Evolutionary conservation across 176 grass and related monocot genomes (phyloP).

Genomic region (Eremochloa ophiuroides): DNA sequence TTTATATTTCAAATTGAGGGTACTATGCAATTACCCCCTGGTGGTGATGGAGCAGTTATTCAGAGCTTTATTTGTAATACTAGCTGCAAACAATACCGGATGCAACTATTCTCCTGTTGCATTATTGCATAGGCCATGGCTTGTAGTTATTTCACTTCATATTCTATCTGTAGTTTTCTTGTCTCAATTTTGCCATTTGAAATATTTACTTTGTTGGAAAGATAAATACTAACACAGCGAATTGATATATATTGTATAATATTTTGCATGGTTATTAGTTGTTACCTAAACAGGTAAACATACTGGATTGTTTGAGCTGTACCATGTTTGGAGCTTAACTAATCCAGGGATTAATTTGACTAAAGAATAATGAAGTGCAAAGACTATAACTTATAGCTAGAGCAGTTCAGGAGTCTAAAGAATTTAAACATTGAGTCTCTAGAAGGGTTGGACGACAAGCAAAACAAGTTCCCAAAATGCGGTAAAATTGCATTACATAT

Average conservation of each 20-base stretch:
- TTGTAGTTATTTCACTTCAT: slow-evolving; percentile 2
- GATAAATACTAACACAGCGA: neutral
- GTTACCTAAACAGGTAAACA: neutral
- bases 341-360: neutral
- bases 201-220: neutral
- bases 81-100: neutral
- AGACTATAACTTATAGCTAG: neutral
- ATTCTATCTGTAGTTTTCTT: neutral
- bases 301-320: neutral
- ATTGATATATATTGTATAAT: neutral
- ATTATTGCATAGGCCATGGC: neutral
- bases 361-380: neutral
- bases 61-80: neutral
- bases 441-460: neutral
- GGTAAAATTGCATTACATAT: neutral
- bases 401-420: neutral
- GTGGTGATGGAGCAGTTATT: neutral
- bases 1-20: no score
- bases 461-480: neutral
- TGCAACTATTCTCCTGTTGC: neutral
- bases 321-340: neutral
- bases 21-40: no score
- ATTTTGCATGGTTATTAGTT: neutral
- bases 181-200: neutral
- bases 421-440: neutral